Conservation (phyloP, 805 yeast genomes). For the Starmerella davenportii region DNA sequence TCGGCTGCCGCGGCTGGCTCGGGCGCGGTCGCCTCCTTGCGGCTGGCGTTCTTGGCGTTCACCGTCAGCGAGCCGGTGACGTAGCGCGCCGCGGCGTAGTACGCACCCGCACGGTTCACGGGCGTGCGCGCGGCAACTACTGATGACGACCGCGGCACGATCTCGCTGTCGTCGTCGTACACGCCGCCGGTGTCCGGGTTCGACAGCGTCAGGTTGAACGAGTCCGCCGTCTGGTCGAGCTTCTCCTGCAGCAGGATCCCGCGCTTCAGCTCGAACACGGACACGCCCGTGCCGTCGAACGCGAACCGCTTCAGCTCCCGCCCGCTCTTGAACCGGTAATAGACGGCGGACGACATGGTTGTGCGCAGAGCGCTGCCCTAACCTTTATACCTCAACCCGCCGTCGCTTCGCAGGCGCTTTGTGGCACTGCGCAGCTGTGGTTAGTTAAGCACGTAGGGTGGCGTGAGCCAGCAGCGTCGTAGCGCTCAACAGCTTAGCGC, state of each 20-base stretch:
- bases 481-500: no score
- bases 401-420: not conserved
- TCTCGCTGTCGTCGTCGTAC: constrained; percentile 73
- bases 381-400: not conserved
- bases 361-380: no score
- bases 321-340: constrained; percentile 73
- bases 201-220: constrained; percentile 52
- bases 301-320: constrained; percentile 57
- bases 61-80: constrained; percentile 30
- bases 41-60: constrained; percentile 22
- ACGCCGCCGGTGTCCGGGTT: constrained; percentile 58
- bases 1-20: constrained; percentile 14
- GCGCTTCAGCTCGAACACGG: constrained; percentile 83
- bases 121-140: constrained; percentile 73
- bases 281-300: constrained; percentile 92
- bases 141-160: constrained; percentile 75
- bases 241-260: constrained; percentile 72
- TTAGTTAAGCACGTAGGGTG: no score
- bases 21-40: constrained; percentile 21
- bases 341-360: constrained; percentile 76
- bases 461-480: no score
- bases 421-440: no score
- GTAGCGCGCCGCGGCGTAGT: constrained; percentile 40
- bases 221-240: constrained; percentile 62
- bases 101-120: constrained; percentile 30